Evolutionary conservation across 176 grass and related monocot species (phyloP).

Genomic region (Guadua angustifolia): DNA sequence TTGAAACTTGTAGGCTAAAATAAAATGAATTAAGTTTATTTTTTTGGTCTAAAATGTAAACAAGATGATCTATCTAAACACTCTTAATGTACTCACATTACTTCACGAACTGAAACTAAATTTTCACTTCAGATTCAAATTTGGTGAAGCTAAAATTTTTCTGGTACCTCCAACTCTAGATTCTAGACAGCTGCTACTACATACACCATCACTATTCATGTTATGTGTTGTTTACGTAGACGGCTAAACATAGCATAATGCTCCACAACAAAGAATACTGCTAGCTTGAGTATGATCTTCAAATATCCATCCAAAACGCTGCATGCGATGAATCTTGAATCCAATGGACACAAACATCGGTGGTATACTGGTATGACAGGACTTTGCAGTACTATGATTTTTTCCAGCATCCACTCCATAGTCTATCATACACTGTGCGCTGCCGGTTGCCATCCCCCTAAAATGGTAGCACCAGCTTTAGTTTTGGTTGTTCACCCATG

Average conservation of each 20-base stretch:
- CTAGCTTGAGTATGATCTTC: background rate
- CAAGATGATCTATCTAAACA: no score
- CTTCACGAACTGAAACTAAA: no score
- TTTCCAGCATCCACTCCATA: slow-evolving; percentile 27
- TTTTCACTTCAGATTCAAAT: no score
- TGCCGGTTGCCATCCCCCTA: background rate
- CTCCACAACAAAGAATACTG: background rate
- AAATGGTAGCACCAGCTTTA: slow-evolving; percentile 12
- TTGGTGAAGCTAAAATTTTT: no score
- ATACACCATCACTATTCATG: no score
- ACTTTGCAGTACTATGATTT: background rate
- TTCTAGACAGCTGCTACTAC: background rate
- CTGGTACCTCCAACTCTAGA: background rate
- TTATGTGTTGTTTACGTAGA: no score
- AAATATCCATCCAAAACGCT: background rate
- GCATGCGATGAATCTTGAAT: background rate
- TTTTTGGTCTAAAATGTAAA: no score
- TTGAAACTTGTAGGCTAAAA: no score
- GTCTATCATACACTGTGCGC: background rate
- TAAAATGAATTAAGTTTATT: no score
- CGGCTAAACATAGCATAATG: background rate
- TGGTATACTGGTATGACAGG: background rate
- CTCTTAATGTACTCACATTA: no score
- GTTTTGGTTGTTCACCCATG: background rate
- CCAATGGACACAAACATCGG: background rate